phyloP scores from a whole-genome alignment of 2,329 filamentous ascomycete genomes.

The Pseudopithomyces maydicus region DNA sequence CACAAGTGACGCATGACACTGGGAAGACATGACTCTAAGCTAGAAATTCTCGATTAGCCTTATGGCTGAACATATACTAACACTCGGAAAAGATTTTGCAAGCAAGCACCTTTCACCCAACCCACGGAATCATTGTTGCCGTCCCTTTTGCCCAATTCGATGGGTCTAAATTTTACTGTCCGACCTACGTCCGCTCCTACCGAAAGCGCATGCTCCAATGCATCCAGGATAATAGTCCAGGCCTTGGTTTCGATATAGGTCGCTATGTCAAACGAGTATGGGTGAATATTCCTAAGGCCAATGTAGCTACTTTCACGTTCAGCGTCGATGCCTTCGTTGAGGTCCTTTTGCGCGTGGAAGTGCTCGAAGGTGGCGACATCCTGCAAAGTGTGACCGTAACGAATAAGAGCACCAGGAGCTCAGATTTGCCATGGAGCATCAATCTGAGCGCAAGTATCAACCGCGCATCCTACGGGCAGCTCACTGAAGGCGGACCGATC shows the following conservation, averaged over 20 bases:
- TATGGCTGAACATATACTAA: neutral
- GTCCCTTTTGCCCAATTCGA: slow-evolving; percentile 14
- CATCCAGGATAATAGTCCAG: slow-evolving; percentile 8
- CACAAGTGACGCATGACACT: too few species aligned
- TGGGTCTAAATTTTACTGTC: slow-evolving; percentile 11
- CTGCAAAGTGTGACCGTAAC: neutral
- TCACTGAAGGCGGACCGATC: slow-evolving; percentile 16
- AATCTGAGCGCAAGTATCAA: slow-evolving; percentile 10
- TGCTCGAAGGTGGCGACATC: slow-evolving; percentile 6
- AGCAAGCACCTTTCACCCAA: slow-evolving; percentile 15
- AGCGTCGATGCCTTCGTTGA: neutral
- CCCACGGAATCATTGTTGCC: slow-evolving; percentile 12
- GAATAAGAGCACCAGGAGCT: neutral
- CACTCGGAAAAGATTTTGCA: slow-evolving; percentile 13
- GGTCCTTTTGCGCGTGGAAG: neutral
- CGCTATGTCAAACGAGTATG: neutral
- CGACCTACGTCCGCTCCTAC: slow-evolving; percentile 11
- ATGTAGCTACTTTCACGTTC: slow-evolving; percentile 7
- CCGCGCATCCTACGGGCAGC: slow-evolving; percentile 16
- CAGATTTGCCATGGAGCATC: slow-evolving; percentile 1
- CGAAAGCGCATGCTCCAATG: slow-evolving; percentile 15
- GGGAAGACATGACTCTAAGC: neutral
- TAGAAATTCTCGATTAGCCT: neutral
- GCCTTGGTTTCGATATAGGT: slow-evolving; percentile 13
- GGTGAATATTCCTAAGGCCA: slow-evolving; percentile 8